These are phyloP conservation scores for Amaranthus palmeri DNA, from an alignment of 148 eudicot species.

Conservation along the genomic window DNA sequence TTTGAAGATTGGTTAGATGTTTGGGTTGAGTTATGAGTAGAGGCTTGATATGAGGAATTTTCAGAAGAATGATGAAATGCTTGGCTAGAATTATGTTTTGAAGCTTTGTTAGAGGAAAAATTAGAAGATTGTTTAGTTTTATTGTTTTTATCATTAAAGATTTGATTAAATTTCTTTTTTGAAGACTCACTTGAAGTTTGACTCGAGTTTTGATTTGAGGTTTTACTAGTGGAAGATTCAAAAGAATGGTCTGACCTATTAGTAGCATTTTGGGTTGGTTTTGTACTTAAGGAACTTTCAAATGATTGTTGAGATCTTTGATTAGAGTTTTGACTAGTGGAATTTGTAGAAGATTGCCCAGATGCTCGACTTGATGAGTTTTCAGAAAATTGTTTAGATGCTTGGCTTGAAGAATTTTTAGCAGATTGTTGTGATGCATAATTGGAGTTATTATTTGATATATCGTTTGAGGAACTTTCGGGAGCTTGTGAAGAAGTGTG, in stretches of 20 bases:
- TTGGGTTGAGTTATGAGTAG: neutral
- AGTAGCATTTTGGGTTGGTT: neutral
- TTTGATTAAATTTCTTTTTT: neutral
- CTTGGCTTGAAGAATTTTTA: neutral
- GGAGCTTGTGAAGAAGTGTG: too few relatives aligned
- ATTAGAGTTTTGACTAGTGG: neutral
- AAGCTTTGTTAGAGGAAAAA: neutral
- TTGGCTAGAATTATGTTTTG: neutral
- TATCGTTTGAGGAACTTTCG: neutral
- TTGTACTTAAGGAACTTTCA: neutral
- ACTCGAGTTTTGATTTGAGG: neutral
- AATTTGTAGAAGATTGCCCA: neutral
- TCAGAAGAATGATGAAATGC: neutral
- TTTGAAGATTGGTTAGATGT: neutral
- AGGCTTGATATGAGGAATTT: neutral
- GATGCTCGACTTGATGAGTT: constrained; percentile 1
- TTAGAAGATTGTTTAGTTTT: too few relatives aligned
- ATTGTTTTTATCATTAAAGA: too few relatives aligned
- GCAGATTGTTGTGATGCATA: constrained; percentile 1
- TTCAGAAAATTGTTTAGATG: neutral
- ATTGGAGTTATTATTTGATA: neutral
- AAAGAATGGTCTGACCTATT: neutral
- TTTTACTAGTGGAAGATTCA: neutral
- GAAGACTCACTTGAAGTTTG: neutral
- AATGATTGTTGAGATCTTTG: neutral